Evolutionary conservation across 805 yeast genomes (phyloP).

Genomic region (Saccharomycopsis sp.): DNA sequence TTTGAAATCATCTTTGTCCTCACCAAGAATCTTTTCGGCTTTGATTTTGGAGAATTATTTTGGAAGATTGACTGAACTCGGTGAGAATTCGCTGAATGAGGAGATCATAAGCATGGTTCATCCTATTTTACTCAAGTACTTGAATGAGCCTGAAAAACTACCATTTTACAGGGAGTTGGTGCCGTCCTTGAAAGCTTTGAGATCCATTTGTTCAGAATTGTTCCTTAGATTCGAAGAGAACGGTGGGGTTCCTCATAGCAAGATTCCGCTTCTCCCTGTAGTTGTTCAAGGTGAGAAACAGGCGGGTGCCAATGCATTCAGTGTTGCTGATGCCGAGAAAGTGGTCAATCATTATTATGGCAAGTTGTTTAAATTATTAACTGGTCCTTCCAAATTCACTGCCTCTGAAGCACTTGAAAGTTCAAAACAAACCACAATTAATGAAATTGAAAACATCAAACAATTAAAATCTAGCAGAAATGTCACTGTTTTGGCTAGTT

Average conservation of each 20-base stretch:
- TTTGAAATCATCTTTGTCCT: conserved; percentile 57
- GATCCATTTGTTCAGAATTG: conserved; percentile 81
- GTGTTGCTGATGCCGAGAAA: conserved; percentile 66
- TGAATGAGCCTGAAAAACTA: conserved; percentile 33
- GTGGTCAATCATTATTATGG: conserved; percentile 55
- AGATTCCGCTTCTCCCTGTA: conserved; percentile 75
- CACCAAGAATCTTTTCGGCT: conserved; percentile 68
- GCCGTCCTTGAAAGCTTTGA: conserved; percentile 73
- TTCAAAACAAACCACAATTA: conserved; percentile 56
- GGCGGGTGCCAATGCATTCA: conserved; percentile 91
- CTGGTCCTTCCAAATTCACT: conserved; percentile 61
- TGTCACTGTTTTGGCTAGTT: conserved; percentile 57
- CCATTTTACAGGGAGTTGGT: conserved; percentile 67
- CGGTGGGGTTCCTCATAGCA: conserved; percentile 62
- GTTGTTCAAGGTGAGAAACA: conserved; percentile 90
- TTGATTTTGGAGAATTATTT: conserved; percentile 66
- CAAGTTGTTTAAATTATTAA: conserved; percentile 52
- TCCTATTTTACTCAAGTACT: conserved; percentile 17
- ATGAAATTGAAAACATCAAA: conserved; percentile 63
- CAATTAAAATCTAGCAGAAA: conserved; percentile 41
- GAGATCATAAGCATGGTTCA: conserved; percentile 3
- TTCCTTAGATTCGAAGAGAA: conserved; percentile 67
- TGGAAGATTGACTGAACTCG: conserved; percentile 23
- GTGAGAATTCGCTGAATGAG: conserved; percentile 1
- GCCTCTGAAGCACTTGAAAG: conserved; percentile 70